Base-by-base conservation (phyloP, 1,139 yeast genomes). In the Hanseniaspora gamundiae region DNA sequence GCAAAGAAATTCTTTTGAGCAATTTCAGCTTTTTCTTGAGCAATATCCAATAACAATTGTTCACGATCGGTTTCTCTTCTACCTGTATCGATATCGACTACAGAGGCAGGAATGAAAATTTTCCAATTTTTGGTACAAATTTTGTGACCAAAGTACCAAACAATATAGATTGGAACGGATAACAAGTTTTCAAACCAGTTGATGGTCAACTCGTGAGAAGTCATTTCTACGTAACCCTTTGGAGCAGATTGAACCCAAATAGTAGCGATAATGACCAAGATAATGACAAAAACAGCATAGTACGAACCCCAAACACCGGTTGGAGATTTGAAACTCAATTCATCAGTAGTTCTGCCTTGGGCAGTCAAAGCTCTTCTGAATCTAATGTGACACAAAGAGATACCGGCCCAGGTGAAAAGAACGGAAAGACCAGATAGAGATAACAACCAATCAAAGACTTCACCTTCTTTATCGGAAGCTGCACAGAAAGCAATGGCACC, bases 241-340 rank as follows among this genome's bases (percentile, higher is more conserved):
- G 94, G 80, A 39, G 93, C 80, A 51, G 85, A 74, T 47, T 94
- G 93, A 56, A 83, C 74, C 65, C 82, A 85, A 50, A 77, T 76
- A 54, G 76, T 77, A 9, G 78, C 79, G 41, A 71, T 63, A 35
- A 76, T 62, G 44, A 80, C 77, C 47, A 78, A 58, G 19, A 69
- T 42, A 51, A 71, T 67, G 51, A 76, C 60, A 19, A 67, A 49
- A 1, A 70, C 61, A 17, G 79, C 79, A 56, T 66, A 70, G 49
- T 63, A 61, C 1, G 81, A 73, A 17, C 81, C 81, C 50, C 62
- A 58, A n/a, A 71, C 56, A 42, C 82, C 81, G 11, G 72, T 63
- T 56, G 75, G 80, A 2, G 81, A 67, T 4, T 59, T 64, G 56
- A 73, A 77, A 2, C 78, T 66, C 42, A 77, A 58, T 54, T 76